Base-by-base conservation (phyloP, 1,139 yeast species). In the Pneumocystis wakefieldiae region DNA sequence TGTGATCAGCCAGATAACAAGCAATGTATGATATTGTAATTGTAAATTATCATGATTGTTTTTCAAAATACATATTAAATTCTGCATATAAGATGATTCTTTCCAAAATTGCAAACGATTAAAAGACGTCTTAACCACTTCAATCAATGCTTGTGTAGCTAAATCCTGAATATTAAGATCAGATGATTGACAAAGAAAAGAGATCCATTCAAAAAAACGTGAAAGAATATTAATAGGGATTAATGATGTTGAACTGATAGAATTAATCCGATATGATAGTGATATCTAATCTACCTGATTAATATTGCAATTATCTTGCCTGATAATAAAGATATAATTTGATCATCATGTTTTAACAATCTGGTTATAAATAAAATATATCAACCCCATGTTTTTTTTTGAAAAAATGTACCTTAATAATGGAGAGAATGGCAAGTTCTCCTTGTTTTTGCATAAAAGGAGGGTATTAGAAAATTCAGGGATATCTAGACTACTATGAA, bases 1-100 rank as follows among this genome's bases (percentile, higher is more conserved):
- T 1, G 96, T 83, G 67, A 90, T 78, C 60, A 90, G 79, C 98
- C 98, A 92, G 62, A 88, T 77, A 36, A 85, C 80, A 71, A 92
- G 79, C 68, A 92, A 79, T 1, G 86, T 80, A 71, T 87, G 82
- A 76, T 92, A 92, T 72, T 87, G 90, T 69, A 89, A 80, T 76
- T 94, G 98, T 67, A 92, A 81, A 55, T 71, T 71, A 42, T 84
- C 78, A 61, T 81, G 78, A 66, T 83, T 78, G 61, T 82, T 71
- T 66, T 71, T 71, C 65, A 83, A 74, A 61, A 81, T 76, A 63
- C 71, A 74, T 66, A 82, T 74, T 61, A 90, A 74, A 1, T 83
- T 76, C 61, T 86, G 85, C 68, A 86, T 78, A 67, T 81, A 80
- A 63, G 77, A 73, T 68, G 78, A 71, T 58, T 67, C 66, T 28